Conservation (phyloP, 2,329 filamentous ascomycete species). For the Alternaria consortialis region DNA sequence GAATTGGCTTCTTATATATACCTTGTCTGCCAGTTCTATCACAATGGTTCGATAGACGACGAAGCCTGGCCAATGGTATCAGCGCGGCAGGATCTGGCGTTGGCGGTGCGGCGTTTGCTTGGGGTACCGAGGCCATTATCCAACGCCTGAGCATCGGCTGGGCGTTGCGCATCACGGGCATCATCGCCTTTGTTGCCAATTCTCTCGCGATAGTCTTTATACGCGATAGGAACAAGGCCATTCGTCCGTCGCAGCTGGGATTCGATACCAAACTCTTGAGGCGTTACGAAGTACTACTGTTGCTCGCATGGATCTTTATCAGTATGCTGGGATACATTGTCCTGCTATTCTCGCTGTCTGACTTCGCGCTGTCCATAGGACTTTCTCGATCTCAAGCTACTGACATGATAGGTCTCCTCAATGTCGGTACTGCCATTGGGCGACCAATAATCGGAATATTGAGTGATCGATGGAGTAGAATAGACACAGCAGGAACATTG, state of each 20-base stretch:
- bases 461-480: slow-evolving; percentile 57
- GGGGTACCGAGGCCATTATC: slow-evolving; percentile 52
- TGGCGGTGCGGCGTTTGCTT: slow-evolving; percentile 48
- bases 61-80: slow-evolving; percentile 55
- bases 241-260: slow-evolving; percentile 46
- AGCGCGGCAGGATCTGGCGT: slow-evolving; percentile 52
- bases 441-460: slow-evolving; percentile 57
- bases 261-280: slow-evolving; percentile 50
- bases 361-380: slow-evolving; percentile 57
- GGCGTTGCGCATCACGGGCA: slow-evolving; percentile 53
- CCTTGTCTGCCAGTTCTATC: slow-evolving; percentile 50
- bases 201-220: slow-evolving; percentile 42
- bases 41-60: slow-evolving; percentile 55
- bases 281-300: slow-evolving; percentile 47
- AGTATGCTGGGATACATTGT: slow-evolving; percentile 60
- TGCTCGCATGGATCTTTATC: slow-evolving; percentile 56
- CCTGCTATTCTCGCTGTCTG: slow-evolving; percentile 58
- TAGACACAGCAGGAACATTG: slow-evolving; percentile 53
- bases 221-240: slow-evolving; percentile 46
- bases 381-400: slow-evolving; percentile 53
- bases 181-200: slow-evolving; percentile 41
- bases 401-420: slow-evolving; percentile 56
- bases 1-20: slow-evolving; percentile 54
- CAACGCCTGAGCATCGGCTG: slow-evolving; percentile 49
- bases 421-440: slow-evolving; percentile 59